Percentiles rank a stretch among this genome's conserved stretches.
Conservation (phyloP, 2,329 filamentous ascomycete genomes). For the Paecilomyces dactylethromorphus region DNA sequence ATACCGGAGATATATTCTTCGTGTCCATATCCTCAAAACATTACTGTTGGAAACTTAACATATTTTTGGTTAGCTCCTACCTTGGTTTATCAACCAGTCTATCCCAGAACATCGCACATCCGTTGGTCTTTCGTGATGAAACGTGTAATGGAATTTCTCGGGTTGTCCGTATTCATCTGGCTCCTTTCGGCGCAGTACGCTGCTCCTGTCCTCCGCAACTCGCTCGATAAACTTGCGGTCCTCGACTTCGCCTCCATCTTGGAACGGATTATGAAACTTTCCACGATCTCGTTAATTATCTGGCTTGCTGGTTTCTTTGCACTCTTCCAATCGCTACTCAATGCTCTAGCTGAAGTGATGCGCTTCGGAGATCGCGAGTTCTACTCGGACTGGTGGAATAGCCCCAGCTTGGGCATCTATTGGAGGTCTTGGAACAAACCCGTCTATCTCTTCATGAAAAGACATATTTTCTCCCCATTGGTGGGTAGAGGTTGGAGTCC, state of each 20-base stretch:
- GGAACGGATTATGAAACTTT: conserved; percentile 88
- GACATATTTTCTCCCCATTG: conserved; percentile 86
- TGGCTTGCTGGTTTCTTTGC: conserved; percentile 98
- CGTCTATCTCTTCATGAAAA: conserved; percentile 92
- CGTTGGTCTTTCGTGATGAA: conserved; percentile 86
- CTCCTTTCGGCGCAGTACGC: conserved; percentile 92
- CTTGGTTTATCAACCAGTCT: conserved; percentile 92
- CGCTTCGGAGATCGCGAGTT: conserved; percentile 89
- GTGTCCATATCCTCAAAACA: conserved; percentile 85
- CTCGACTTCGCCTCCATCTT: conserved; percentile 75
- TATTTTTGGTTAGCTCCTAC: conserved; percentile 99
- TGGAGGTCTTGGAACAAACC: conserved; percentile 98
- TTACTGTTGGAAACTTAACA: conserved; percentile 76
- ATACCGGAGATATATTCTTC: conserved; percentile 74
- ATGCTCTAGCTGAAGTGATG: conserved; percentile 84
- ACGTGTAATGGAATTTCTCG: conserved; percentile 68
- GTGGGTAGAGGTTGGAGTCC: conserved; percentile 75
- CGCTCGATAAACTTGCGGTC: conserved; percentile 75
- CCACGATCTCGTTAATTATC: conserved; percentile 89
- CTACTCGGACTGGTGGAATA: conserved; percentile 99
- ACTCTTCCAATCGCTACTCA: conserved; percentile 86
- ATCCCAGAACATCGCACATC: conserved; percentile 74
- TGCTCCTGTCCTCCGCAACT: conserved; percentile 81
- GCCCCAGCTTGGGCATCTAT: conserved; percentile 74
- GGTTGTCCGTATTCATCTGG: conserved; percentile 86